Evolutionary conservation across 805 yeast species (phyloP), one percentile per base, ranked within the genome.

Genomic region (Blastobotrys peoriensis): DNA sequence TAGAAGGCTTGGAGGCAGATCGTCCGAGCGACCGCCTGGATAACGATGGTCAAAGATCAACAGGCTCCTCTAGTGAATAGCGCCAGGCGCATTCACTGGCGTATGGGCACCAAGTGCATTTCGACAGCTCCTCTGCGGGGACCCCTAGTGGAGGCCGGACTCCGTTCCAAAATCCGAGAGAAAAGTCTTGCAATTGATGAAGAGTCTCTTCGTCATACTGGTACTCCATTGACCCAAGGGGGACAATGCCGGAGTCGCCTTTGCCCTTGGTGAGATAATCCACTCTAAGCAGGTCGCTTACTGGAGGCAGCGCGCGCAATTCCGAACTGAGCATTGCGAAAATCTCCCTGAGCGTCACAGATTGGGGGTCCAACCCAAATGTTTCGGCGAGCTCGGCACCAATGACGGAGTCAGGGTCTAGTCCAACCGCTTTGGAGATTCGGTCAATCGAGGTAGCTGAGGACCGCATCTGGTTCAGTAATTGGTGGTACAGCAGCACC

Each of bases 31-130:
- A n/a, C n/a, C n/a, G n/a, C n/a, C n/a, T n/a, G n/a, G n/a, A n/a
- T n/a, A n/a, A n/a, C n/a, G n/a, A n/a, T n/a, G n/a, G n/a, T n/a
- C n/a, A n/a, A n/a, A n/a, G n/a, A n/a, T n/a, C n/a, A n/a, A n/a
- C n/a, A 88, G n/a, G n/a, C n/a, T 25, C 30, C 13, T 25, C 30
- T 8, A 25, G 13, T 25, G 30, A 25, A 8, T 8, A 8, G 10
- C 30, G 8, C 59, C 59, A 55, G 15, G 41, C 38, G 48, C 59
- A 55, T 8, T 43, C 21, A 10, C 21, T 25, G 1, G 43, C 39
- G 33, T 40, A 30, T 10, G 34, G 42, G 33, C 60, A 56, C 15
- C 17, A n/a, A n/a, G 18, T 16, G 42, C 60, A 56, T 36, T 51
- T 51, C 16, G 36, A n/a, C 4, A 35, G 15, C 21, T 55, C 57